phyloP scores from a whole-genome alignment of 2,329 filamentous ascomycete species.

The Ceratocystis smalleyi region DNA sequence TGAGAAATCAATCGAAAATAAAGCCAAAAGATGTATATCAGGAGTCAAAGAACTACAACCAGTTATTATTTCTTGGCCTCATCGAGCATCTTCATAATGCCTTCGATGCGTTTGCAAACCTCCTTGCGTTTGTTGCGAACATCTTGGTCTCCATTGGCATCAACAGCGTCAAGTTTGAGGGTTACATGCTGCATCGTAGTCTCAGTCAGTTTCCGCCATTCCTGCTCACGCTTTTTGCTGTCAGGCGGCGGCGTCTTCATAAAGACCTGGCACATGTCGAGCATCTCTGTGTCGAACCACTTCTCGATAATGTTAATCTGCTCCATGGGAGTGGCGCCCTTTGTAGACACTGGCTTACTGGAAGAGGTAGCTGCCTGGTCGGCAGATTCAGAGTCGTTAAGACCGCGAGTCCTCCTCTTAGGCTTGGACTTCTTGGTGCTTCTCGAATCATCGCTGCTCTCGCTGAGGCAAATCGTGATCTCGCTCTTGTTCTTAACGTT shows the following conservation, averaged over 20 bases:
- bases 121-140: constrained; percentile 53
- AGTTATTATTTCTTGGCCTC: constrained; percentile 22
- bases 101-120: constrained; percentile 56
- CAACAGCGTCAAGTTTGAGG: constrained; percentile 61
- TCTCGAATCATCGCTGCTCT: constrained; percentile 16
- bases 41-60: background rate
- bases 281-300: constrained; percentile 47
- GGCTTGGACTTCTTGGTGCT: constrained; percentile 30
- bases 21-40: background rate
- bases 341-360: background rate
- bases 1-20: background rate
- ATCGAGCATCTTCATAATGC: constrained; percentile 50
- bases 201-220: constrained; percentile 61
- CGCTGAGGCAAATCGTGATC: constrained; percentile 29
- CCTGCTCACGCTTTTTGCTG: constrained; percentile 51
- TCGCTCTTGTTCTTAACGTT: constrained; percentile 46
- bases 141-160: constrained; percentile 52
- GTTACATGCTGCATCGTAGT: constrained; percentile 61
- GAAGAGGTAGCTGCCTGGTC: background rate
- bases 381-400: background rate
- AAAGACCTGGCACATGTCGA: constrained; percentile 51
- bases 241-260: constrained; percentile 47
- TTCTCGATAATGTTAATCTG: constrained; percentile 51
- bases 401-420: constrained; percentile 28
- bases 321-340: constrained; percentile 29